Conservation (phyloP, 305 asterid genomes). For the Fraxinus xanthoxyloides region DNA sequence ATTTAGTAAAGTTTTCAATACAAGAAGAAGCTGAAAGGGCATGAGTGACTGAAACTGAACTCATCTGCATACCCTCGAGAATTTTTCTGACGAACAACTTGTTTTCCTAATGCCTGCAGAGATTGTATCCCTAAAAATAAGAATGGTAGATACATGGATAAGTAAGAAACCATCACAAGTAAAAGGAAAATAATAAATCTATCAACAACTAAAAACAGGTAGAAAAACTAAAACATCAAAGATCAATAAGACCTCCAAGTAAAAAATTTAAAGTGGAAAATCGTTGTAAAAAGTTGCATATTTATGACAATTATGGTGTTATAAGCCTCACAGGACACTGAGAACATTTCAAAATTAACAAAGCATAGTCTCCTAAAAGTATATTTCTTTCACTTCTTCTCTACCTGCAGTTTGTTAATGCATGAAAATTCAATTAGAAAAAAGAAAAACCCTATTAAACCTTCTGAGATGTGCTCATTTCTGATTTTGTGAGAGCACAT, state of each 20-base stretch:
- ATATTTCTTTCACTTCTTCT: constrained; percentile 24
- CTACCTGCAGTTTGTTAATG: constrained; percentile 30
- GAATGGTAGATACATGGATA: neutral
- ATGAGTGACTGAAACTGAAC: neutral
- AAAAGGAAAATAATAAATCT: constrained; percentile 19
- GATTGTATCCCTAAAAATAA: constrained; percentile 35
- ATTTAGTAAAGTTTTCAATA: neutral
- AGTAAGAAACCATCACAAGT: constrained; percentile 21
- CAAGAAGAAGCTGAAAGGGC: constrained; percentile 1
- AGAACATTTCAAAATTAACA: constrained; percentile 5
- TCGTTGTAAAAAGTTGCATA: neutral
- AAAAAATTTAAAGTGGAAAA: neutral
- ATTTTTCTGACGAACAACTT: constrained; percentile 38
- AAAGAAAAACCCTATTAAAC: neutral
- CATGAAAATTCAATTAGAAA: constrained; percentile 11
- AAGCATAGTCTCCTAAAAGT: constrained; percentile 29
- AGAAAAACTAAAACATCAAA: constrained; percentile 3
- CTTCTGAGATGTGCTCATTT: neutral
- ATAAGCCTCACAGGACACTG: constrained; percentile 5
- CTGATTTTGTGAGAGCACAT: constrained; percentile 12
- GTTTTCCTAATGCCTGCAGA: constrained; percentile 34
- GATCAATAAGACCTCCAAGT: constrained; percentile 1
- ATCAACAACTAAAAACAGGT: constrained; percentile 6
- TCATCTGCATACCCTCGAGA: constrained; percentile 39
- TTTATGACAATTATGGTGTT: neutral